These are phyloP conservation scores for Bruguiera hainesii DNA, from an alignment of 441 rosid species.

Conservation along the genomic window DNA sequence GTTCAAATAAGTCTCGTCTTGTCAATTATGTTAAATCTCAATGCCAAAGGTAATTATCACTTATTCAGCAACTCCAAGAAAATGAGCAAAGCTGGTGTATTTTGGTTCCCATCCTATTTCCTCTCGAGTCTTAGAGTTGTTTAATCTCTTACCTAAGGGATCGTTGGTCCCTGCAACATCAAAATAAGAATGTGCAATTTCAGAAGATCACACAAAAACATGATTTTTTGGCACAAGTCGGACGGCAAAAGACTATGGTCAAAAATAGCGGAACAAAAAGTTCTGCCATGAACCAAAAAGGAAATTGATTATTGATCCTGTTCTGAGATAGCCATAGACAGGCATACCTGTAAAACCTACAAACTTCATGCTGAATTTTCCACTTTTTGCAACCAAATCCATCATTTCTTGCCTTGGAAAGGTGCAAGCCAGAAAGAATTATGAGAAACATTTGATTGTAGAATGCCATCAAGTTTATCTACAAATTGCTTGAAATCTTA, in stretches of 20 bases:
- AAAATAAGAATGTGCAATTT: slow-evolving; percentile 7
- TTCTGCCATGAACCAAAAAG: neutral
- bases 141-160: slow-evolving; percentile 79
- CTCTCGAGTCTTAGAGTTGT: slow-evolving; percentile 62
- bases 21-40: neutral
- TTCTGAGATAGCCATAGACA: neutral
- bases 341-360: slow-evolving; percentile 66
- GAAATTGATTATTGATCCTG: neutral
- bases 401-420: slow-evolving; percentile 76
- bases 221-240: neutral
- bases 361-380: slow-evolving; percentile 63
- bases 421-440: neutral
- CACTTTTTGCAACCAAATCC: slow-evolving; percentile 74
- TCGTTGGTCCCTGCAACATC: slow-evolving; percentile 60
- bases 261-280: neutral
- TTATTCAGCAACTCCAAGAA: slow-evolving; percentile 59
- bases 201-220: neutral
- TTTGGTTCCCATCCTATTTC: slow-evolving; percentile 89
- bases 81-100: slow-evolving; percentile 70
- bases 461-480: neutral
- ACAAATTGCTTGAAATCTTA: neutral
- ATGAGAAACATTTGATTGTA: neutral
- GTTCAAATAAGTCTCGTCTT: neutral
- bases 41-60: neutral
- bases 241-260: neutral